These are phyloP conservation scores for Fomitopsis serialis DNA, from an alignment of 768 basidiomycete species.

Conservation along the genomic window DNA sequence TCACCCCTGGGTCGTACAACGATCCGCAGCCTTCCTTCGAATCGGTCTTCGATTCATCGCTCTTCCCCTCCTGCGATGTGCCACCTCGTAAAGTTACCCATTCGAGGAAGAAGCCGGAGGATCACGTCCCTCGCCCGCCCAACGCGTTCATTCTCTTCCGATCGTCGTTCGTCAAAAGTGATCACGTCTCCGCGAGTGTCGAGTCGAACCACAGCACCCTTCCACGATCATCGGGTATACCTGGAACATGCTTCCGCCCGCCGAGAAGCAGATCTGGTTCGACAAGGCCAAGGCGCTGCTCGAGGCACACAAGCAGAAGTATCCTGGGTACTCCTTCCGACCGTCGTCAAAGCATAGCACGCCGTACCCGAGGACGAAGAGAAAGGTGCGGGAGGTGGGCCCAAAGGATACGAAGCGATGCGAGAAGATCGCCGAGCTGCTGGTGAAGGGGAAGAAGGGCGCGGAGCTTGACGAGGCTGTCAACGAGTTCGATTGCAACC, in stretches of 20 bases:
- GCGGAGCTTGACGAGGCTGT: slow-evolving; percentile 29
- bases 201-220: slow-evolving; percentile 82
- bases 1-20: slow-evolving; percentile 55
- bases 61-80: slow-evolving; percentile 46
- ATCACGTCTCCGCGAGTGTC: slow-evolving; percentile 70
- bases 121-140: slow-evolving; percentile 79
- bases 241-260: slow-evolving; percentile 72
- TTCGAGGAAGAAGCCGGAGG: slow-evolving; percentile 63
- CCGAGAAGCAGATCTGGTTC: slow-evolving; percentile 77
- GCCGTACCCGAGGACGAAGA: slow-evolving; percentile 39
- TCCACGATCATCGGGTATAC: slow-evolving; percentile 83
- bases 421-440: slow-evolving; percentile 60
- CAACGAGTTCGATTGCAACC: slow-evolving; percentile 38
- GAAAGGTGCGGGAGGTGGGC: slow-evolving; percentile 56
- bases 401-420: slow-evolving; percentile 61
- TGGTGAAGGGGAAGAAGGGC: slow-evolving; percentile 38
- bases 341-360: slow-evolving; percentile 40
- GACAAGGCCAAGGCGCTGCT: slow-evolving; percentile 66
- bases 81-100: slow-evolving; percentile 31
- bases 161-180: slow-evolving; percentile 74
- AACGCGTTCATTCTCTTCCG: slow-evolving; percentile 88
- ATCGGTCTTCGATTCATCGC: slow-evolving; percentile 36
- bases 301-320: slow-evolving; percentile 70
- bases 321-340: slow-evolving; percentile 71
- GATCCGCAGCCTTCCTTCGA: slow-evolving; percentile 37